Evolutionary conservation across 352 stramenopile species (phyloP), one percentile per base, ranked within the genome.

Genomic region (Phytophthora hibernalis): DNA sequence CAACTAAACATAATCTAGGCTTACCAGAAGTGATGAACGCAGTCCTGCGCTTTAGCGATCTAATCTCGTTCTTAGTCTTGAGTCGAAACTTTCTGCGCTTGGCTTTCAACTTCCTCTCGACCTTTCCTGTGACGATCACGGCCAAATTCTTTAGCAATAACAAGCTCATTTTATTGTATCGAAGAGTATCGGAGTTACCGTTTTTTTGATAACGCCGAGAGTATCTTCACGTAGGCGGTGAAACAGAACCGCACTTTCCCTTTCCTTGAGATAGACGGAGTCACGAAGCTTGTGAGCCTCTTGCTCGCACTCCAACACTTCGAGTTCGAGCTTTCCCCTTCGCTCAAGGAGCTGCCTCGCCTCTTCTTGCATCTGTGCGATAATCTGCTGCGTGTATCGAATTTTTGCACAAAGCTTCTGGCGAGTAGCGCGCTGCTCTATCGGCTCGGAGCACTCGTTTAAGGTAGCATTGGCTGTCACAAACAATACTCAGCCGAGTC

Each of bases 321-420:
- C 61, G 13, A 31, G 35, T 45, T 81, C 74, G 9, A 89, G 58
- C 37, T 74, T 58, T 2, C 24, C 33, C 11, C 59, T 48, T 47
- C 76, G 72, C 18, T 74, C 61, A 18, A 49, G 44, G n/a, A 82
- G 55, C 20, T 67, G 51, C 1, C 43, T 64, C 8, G 52, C 66
- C 57, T 90, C 72, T n/a, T 66, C 22, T 20, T 73, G 40, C 33
- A 85, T 59, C 40, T 89, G 65, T n/a, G 22, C 31, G 30, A 72
- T 70, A n/a, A 81, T 74, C n/a, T 85, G 61, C 18, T 77, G 22
- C 11, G 86, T 77, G 44, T 80, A 74, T 60, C 58, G 60, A 53
- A 74, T 72, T 51, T 90, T 89, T 11, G 65, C 70, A 55, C 65
- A 64, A 16, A 88, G 55, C 42, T 87, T 85, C 31, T 82, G 72